Conservation (phyloP, 176 grass and related monocot species). For the Zea mays region DNA sequence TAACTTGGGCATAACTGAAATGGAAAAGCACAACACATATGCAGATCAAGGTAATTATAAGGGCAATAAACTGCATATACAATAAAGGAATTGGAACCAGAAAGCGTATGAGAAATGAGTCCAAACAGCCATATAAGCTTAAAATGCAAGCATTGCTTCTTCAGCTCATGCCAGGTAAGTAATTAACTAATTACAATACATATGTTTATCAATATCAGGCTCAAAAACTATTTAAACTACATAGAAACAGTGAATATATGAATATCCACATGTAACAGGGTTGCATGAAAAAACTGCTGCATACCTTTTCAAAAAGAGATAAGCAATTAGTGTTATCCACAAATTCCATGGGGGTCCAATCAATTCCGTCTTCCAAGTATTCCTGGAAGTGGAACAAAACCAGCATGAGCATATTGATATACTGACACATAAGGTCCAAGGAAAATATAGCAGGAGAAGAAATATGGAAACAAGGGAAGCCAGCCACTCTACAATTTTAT, state of each 20-base stretch:
- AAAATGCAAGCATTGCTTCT: conserved; percentile 5
- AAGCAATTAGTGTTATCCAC: conserved; percentile 79
- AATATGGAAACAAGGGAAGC: conserved; percentile 6
- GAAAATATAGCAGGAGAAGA: conserved; percentile 16
- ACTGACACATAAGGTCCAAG: conserved; percentile 11
- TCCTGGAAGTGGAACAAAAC: conserved; percentile 56
- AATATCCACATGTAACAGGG: background rate
- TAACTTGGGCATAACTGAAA: conserved; percentile 14
- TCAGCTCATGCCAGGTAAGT: conserved; percentile 13
- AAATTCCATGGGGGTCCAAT: conserved; percentile 81
- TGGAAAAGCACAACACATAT: background rate
- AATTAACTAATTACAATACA: conserved; percentile 3
- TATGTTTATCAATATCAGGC: conserved; percentile 13
- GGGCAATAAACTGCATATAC: background rate
- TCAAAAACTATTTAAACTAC: background rate
- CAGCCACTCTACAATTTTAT: background rate
- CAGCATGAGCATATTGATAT: conserved; percentile 13
- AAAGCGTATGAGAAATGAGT: conserved; percentile 10
- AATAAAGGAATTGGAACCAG: conserved; percentile 5
- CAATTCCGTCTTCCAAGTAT: conserved; percentile 80
- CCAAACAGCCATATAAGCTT: background rate
- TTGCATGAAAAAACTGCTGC: conserved; percentile 10
- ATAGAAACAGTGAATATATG: background rate
- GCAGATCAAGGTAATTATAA: background rate
- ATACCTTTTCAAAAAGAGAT: conserved; percentile 91